Percentiles rank a stretch among this genome's conserved stretches.
These are phyloP conservation scores for Fusarium robinianum DNA, from an alignment of 2,329 filamentous ascomycete genomes.

Conservation along the genomic window DNA sequence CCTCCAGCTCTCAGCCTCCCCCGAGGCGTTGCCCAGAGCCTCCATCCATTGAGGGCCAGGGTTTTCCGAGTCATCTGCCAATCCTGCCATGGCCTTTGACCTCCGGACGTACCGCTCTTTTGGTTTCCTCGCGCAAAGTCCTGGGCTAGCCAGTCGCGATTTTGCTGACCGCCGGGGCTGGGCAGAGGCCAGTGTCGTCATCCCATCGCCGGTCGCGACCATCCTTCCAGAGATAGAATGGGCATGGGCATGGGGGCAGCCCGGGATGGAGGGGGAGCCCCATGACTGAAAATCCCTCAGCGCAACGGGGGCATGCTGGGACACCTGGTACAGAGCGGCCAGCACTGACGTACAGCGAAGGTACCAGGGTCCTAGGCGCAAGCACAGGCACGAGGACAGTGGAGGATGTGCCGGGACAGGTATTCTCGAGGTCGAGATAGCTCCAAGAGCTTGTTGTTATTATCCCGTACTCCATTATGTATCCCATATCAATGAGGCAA, in stretches of 20 bases:
- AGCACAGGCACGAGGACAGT: constrained; percentile 19
- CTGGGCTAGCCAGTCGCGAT: constrained; percentile 34
- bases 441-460: no score
- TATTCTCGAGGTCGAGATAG: constrained; percentile 20
- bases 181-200: constrained; percentile 37
- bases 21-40: no score
- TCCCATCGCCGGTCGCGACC: constrained; percentile 21
- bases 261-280: constrained; percentile 18
- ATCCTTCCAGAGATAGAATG: constrained; percentile 30
- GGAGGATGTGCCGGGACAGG: constrained; percentile 13
- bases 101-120: constrained; percentile 10
- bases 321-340: constrained; percentile 27
- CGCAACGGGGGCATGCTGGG: constrained; percentile 22
- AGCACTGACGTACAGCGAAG: constrained; percentile 35
- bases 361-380: constrained; percentile 29
- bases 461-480: no score
- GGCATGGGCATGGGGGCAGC: constrained; percentile 28
- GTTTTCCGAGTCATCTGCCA: no score
- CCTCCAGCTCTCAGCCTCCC: no score
- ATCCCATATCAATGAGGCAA: constrained; percentile 22
- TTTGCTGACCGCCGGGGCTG: constrained; percentile 36
- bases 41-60: no score
- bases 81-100: constrained; percentile 10
- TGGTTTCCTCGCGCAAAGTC: constrained; percentile 5
- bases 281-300: constrained; percentile 38